Conservation (phyloP, 2,329 filamentous ascomycete species). For the Alternaria ethzedia region DNA sequence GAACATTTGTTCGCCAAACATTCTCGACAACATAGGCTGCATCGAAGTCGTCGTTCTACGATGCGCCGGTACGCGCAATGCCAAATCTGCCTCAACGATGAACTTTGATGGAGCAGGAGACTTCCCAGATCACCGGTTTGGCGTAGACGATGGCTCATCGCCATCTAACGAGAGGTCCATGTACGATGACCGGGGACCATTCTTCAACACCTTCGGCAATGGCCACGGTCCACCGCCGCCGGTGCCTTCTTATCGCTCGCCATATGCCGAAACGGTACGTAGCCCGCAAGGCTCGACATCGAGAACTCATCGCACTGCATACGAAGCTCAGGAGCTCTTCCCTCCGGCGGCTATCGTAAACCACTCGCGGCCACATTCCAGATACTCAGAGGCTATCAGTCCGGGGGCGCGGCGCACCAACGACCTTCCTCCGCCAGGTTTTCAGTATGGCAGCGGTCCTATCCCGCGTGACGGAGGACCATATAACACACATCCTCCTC, state of each 20-base stretch:
- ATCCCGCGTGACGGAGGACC: slow-evolving; percentile 19
- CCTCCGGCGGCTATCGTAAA: background rate
- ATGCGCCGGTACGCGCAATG: slow-evolving; percentile 42
- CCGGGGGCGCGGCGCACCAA: slow-evolving; percentile 8
- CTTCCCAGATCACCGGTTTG: slow-evolving; percentile 15
- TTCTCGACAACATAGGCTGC: slow-evolving; percentile 52
- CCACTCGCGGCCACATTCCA: slow-evolving; percentile 2
- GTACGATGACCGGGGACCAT: slow-evolving; percentile 26
- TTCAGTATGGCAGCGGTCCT: slow-evolving; percentile 39
- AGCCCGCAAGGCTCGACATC: slow-evolving; percentile 10
- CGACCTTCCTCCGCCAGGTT: slow-evolving; percentile 13
- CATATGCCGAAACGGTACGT: slow-evolving; percentile 20
- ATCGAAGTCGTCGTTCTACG: slow-evolving; percentile 58
- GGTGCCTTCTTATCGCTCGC: slow-evolving; percentile 11
- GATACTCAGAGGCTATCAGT: slow-evolving; percentile 16
- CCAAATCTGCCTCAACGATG: slow-evolving; percentile 25
- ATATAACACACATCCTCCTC: background rate
- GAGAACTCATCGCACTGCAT: background rate
- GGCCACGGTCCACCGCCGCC: slow-evolving; percentile 7
- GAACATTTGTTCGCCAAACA: slow-evolving; percentile 36
- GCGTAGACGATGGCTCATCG: slow-evolving; percentile 19
- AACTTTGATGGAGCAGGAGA: slow-evolving; percentile 40
- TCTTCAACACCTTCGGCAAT: background rate
- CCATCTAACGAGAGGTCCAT: background rate
- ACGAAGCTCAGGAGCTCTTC: background rate